Conservation (phyloP, 1,284 basidiomycete genomes). For the Sporisorium graminicola region DNA sequence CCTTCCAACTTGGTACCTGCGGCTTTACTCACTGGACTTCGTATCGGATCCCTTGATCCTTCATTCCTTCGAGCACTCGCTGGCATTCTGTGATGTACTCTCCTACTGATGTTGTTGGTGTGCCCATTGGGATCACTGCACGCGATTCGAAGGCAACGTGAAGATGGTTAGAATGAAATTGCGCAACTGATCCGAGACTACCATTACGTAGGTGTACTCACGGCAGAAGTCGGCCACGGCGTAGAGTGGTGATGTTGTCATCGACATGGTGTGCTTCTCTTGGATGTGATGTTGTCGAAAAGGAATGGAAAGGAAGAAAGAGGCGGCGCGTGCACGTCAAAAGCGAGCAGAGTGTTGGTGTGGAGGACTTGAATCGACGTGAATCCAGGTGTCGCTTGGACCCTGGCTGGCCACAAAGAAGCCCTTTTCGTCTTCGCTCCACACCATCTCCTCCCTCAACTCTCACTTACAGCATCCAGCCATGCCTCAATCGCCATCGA, state of each 20-base stretch:
- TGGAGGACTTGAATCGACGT: slow-evolving; percentile 16
- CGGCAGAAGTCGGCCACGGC: slow-evolving; percentile 63
- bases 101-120: slow-evolving; percentile 64
- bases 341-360: slow-evolving; percentile 33
- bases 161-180: background rate
- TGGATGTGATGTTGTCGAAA: background rate
- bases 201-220: slow-evolving; percentile 32
- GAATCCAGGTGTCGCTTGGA: too few species aligned
- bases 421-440: too few species aligned
- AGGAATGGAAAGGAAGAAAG: background rate
- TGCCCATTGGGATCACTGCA: slow-evolving; percentile 68
- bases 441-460: background rate
- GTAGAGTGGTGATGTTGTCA: slow-evolving; percentile 36
- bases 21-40: slow-evolving; percentile 65
- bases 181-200: background rate
- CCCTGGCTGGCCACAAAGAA: too few species aligned
- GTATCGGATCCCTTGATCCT: slow-evolving; percentile 61
- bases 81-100: slow-evolving; percentile 68
- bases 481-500: slow-evolving; percentile 20
- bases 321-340: slow-evolving; percentile 15
- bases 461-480: slow-evolving; percentile 6
- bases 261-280: background rate
- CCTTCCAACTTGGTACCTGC: background rate
- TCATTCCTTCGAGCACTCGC: slow-evolving; percentile 61
- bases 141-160: background rate